Evolutionary conservation across 2,329 filamentous ascomycete genomes (phyloP), one percentile per base, ranked within the genome.

Genomic region (Diaporthe batatas): DNA sequence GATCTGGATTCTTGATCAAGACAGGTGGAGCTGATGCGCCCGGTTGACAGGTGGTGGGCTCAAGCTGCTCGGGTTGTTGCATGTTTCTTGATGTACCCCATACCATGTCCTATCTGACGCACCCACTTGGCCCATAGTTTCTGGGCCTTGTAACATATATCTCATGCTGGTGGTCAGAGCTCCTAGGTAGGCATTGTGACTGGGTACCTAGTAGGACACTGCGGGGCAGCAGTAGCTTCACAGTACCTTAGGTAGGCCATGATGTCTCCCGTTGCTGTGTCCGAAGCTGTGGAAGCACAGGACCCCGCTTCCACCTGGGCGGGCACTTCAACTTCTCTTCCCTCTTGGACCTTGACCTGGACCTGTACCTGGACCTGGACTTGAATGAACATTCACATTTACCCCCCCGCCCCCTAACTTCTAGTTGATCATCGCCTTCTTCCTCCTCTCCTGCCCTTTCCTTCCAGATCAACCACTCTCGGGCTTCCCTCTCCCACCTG

Each of bases 251-350:
- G 29, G 29, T 36, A 49, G 62, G 58, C 36, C 25, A 57, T 70
- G 70, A 54, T 67, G 71, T 69, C 55, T 68, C 34, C 44, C 39
- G 49, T 47, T 73, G 58, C 39, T 34, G 29, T 62, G 55, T 49
- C 71, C 67, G 70, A 72, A 74, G 67, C 57, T 68, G 42, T 68
- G 73, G 73, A 39, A 70, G 67, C 67, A 57, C 64, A 69, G 73
- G 67, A 74, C 73, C 73, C 73, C 73, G 70, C 73, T 74, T 72
- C 73, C 65, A 51, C 42, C 59, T 65, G 42, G 59, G 44, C 59
- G 42, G 59, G 44, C 59, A 36, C 11, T 51, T 65, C 59, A 49
- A 34, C 59, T 65, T 65, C 59, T 47, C 11, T 29, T 49, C 59
- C 25, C 44, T 21, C 11, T 39, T 39, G 36, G 36, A 39, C 36